These are phyloP conservation scores for Singerocomus rubriflavus DNA, from an alignment of 1,284 basidiomycete species.

Conservation along the genomic window DNA sequence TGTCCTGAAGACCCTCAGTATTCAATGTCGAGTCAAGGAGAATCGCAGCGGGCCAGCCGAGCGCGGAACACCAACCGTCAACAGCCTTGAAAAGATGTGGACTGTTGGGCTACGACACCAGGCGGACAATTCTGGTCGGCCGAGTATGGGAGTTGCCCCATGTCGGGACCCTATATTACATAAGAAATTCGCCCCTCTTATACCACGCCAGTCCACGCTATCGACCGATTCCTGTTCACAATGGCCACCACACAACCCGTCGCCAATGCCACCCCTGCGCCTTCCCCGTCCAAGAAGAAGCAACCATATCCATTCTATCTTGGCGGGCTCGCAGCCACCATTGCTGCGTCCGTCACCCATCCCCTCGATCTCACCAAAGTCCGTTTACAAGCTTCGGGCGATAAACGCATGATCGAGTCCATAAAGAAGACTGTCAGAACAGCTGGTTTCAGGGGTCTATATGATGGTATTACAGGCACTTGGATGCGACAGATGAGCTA, in stretches of 20 bases:
- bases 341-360: conserved; percentile 37
- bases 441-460: conserved; percentile 73
- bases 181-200: conserved; percentile 18
- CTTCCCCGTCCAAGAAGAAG: conserved; percentile 31
- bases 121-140: too few relatives aligned
- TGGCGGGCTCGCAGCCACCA: conserved; percentile 39
- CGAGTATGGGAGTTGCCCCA: too few relatives aligned
- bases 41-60: background rate
- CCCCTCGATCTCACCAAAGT: conserved; percentile 89
- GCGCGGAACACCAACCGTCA: conserved; percentile 8
- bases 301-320: conserved; percentile 51
- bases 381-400: conserved; percentile 81
- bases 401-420: conserved; percentile 82
- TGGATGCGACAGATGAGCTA: conserved; percentile 93
- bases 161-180: too few relatives aligned
- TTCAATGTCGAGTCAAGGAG: background rate
- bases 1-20: background rate
- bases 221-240: conserved; percentile 6
- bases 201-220: conserved; percentile 8
- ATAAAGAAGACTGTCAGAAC: conserved; percentile 75
- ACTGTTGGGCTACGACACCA: conserved; percentile 16
- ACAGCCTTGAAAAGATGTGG: conserved; percentile 9
- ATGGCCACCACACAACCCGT: conserved; percentile 21
- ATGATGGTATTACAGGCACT: conserved; percentile 86
- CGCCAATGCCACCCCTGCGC: conserved; percentile 10